Base-by-base conservation (phyloP, 1,284 basidiomycete genomes). In the Trichosporon inkin region DNA sequence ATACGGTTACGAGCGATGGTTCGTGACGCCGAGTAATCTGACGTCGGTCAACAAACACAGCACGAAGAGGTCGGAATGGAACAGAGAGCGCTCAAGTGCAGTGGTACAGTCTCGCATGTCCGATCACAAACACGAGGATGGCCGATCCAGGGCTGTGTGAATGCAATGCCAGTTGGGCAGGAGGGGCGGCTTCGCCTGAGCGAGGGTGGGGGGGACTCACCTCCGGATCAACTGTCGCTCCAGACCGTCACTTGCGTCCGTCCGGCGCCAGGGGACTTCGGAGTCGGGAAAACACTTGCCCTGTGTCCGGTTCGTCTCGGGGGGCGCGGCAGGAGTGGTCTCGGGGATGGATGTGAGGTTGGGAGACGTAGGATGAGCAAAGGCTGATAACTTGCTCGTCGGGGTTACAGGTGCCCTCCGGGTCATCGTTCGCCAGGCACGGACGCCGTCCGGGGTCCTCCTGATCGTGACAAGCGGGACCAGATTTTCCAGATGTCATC, bases 401-500 rank as follows among this genome's bases (percentile, higher is more conserved):
- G 44, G 44, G 44, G 44, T 49, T 49, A 49, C 44, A 49, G 24
- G 44, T 49, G 22, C n/a, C 16, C 44, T 49, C 22, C 44, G 22
- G 44, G 44, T 49, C 24, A 19, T 49, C 22, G 44, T 49, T 24
- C 28, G 3, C 24, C 44, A 49, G 44, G 44, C 44, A 49, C 44
- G 22, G 22, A 49, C 44, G 44, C 44, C 44, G 28, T 49, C 44
- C 44, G 44, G 44, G 44, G 44, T 49, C 16, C 44, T 49, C 44
- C 24, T 7, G 24, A 24, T 7, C 24, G 44, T 49, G 44, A 49
- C 41, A 28, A 22, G 28, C 44, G 44, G 44, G 19, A 49, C 44
- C 44, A 49, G 44, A 49, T 49, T 32, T 14, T 28, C 14, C 16
- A 32, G 44, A 49, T 49, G 44, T 49, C 44, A 49, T 49, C 22